These are phyloP conservation scores for Microglena sp. DNA, from an alignment of 139 green algal genomes.

Conservation along the genomic window DNA sequence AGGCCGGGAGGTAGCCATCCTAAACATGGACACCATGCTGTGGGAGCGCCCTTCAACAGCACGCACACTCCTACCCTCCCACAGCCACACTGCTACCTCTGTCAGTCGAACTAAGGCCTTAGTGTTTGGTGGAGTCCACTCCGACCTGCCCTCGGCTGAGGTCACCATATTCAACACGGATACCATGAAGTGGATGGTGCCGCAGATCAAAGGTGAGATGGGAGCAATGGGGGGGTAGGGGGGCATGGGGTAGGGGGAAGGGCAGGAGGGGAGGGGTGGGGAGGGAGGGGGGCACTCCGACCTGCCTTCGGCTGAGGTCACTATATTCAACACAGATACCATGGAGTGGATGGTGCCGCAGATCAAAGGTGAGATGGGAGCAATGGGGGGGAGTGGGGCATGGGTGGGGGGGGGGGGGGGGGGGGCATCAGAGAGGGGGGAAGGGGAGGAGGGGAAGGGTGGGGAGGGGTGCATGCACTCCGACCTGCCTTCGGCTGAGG, in stretches of 20 bases:
- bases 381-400: background rate
- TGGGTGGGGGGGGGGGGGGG: no score
- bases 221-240: background rate
- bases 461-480: conserved; percentile 14
- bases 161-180: conserved; percentile 21
- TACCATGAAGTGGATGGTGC: conserved; percentile 30
- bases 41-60: conserved; percentile 33
- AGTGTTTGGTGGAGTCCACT: conserved; percentile 21
- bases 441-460: no score
- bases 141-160: conserved; percentile 11
- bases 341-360: conserved; percentile 31
- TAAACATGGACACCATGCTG: conserved; percentile 34
- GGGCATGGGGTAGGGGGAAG: no score
- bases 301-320: conserved; percentile 9
- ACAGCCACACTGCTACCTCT: conserved; percentile 15
- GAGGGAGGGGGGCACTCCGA: conserved; percentile 17
- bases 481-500: background rate
- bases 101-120: conserved; percentile 41
- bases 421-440: no score
- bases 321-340: conserved; percentile 22
- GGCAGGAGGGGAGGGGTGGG: no score
- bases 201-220: conserved; percentile 20
- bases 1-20: conserved; percentile 32
- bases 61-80: conserved; percentile 6
- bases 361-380: conserved; percentile 12